A percentile compares a stretch with the other conserved stretches of the same genome.
Conservation (phyloP, 768 basidiomycete species). For the Tephrocybe sp. region DNA sequence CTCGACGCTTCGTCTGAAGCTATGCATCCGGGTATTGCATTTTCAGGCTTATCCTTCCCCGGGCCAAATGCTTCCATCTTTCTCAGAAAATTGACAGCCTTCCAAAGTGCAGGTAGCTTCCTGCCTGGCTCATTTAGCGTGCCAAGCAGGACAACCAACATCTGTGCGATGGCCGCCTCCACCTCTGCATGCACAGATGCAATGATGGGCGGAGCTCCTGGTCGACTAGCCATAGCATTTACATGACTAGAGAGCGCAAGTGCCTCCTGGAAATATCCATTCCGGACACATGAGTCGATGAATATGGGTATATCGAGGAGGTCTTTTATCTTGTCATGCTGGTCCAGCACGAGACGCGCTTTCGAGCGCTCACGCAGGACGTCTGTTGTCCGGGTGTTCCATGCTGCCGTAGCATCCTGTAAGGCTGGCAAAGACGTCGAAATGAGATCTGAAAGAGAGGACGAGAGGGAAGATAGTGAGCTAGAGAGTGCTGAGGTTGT, state of each 20-base stretch:
- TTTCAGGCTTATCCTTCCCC: constrained; percentile 17
- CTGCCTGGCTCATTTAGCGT: constrained; percentile 78
- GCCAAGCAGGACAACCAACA: constrained; percentile 76
- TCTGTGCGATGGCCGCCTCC: constrained; percentile 64
- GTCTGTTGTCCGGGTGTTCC: constrained; percentile 70
- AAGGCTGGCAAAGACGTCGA: constrained; percentile 70
- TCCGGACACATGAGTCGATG: constrained; percentile 91
- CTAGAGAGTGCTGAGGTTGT: constrained; percentile 72
- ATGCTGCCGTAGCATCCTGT: constrained; percentile 69
- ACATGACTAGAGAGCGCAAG: constrained; percentile 82
- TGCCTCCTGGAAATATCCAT: constrained; percentile 91
- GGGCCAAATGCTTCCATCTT: constrained; percentile 69
- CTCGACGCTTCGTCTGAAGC: constrained; percentile 31
- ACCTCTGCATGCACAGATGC: constrained; percentile 67
- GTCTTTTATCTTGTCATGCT: constrained; percentile 91
- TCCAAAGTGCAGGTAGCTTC: constrained; percentile 89
- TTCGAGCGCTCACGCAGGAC: constrained; percentile 76
- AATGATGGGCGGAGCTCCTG: constrained; percentile 49
- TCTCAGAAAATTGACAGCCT: constrained; percentile 84
- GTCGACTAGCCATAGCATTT: constrained; percentile 43
- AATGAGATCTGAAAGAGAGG: constrained; percentile 71
- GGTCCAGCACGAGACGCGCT: constrained; percentile 85
- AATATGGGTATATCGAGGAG: constrained; percentile 88
- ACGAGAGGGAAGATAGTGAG: constrained; percentile 73
- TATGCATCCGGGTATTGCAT: neutral